These are phyloP conservation scores for Berkeleyomyces rouxiae DNA, from an alignment of 2,329 filamentous ascomycete species.

Conservation along the genomic window DNA sequence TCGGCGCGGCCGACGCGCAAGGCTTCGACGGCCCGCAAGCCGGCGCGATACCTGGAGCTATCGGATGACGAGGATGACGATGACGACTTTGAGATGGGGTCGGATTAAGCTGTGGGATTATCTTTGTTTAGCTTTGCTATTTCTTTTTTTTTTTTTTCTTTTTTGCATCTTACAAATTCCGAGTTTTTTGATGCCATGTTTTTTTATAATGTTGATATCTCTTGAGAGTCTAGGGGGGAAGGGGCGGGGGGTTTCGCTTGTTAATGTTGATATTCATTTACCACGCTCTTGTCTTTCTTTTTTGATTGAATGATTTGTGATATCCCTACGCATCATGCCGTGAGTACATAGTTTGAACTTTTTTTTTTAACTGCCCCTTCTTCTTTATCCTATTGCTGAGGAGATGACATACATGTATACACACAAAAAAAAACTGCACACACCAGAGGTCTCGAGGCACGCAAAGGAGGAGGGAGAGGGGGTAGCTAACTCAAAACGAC, in stretches of 20 bases:
- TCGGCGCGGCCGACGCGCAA: constrained; percentile 1
- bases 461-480: neutral
- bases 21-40: constrained; percentile 16
- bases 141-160: neutral
- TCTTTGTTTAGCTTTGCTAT: neutral
- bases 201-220: neutral
- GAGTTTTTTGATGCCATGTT: neutral
- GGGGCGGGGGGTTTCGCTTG: no score
- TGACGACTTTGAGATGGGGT: constrained; percentile 13
- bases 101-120: constrained; percentile 2
- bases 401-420: no score
- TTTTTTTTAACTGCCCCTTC: neutral
- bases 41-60: constrained; percentile 11
- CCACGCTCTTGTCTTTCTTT: neutral
- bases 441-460: neutral
- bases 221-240: neutral
- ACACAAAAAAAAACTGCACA: no score
- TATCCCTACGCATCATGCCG: neutral
- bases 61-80: constrained; percentile 10
- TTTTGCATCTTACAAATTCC: neutral
- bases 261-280: neutral
- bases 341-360: neutral
- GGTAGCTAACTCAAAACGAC: no score
- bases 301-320: neutral
- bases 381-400: neutral